Percentiles rank a stretch among this genome's conserved stretches.
Conservation (phyloP, 345 rosid species). For the Boechera stricta region DNA sequence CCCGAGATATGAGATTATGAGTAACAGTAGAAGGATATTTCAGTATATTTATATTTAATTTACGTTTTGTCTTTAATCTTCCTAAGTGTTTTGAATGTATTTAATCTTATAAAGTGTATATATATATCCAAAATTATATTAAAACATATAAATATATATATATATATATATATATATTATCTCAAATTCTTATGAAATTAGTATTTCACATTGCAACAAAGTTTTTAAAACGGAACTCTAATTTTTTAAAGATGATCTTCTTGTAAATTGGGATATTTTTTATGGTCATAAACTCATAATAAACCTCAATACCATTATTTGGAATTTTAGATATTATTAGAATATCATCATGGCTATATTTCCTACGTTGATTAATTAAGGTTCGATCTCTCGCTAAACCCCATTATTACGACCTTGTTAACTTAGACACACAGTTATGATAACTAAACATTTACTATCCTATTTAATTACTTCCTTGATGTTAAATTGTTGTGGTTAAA, state of each 20-base stretch:
- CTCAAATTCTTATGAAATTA: conserved; percentile 3
- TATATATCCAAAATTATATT: background rate
- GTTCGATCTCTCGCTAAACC: conserved; percentile 18
- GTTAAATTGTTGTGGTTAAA: background rate
- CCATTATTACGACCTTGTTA: conserved; percentile 30
- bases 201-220: background rate
- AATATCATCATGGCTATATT: conserved; percentile 20
- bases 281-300: background rate
- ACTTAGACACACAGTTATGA: conserved; percentile 37
- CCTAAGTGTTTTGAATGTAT: conserved; percentile 4
- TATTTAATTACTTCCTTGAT: conserved; percentile 18
- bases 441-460: conserved; percentile 16
- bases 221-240: background rate
- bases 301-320: background rate
- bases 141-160: no score
- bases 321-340: conserved; percentile 5
- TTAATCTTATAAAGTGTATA: background rate
- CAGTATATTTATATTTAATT: background rate
- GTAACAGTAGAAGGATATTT: conserved; percentile 16
- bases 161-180: background rate
- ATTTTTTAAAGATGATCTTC: background rate
- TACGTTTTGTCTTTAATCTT: conserved; percentile 1
- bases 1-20: conserved; percentile 22
- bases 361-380: conserved; percentile 30
- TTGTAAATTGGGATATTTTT: background rate